Evolutionary conservation across 495 filamentous ascomycete genomes (phyloP).

Genomic region (Mycothermus thermophilus): DNA sequence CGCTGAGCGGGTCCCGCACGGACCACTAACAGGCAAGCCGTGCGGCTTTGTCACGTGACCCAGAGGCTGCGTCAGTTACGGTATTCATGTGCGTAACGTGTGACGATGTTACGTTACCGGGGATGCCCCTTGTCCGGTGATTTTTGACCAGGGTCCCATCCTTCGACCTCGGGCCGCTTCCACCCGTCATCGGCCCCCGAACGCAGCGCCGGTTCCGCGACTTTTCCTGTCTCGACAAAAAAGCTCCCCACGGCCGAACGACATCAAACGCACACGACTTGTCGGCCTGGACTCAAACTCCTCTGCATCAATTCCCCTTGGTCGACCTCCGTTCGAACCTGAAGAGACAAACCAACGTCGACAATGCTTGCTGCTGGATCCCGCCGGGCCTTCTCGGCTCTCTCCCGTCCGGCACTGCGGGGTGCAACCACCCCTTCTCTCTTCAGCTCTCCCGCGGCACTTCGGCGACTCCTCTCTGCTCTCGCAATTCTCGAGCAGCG

Average conservation of each 20-base stretch:
- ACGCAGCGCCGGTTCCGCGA: no score
- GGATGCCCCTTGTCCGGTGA: neutral
- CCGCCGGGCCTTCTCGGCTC: conserved; percentile 19
- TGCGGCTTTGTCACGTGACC: no score
- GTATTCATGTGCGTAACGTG: no score
- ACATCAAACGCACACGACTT: neutral
- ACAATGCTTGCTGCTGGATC: conserved; percentile 16
- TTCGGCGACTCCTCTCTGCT: conserved; percentile 67
- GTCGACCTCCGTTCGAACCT: no score
- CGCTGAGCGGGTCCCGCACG: conserved; percentile 3
- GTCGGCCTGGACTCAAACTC: neutral
- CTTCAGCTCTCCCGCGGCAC: conserved; percentile 23
- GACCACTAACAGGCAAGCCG: neutral
- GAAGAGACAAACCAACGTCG: no score
- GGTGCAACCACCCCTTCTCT: conserved; percentile 16
- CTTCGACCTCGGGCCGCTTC: conserved; percentile 23
- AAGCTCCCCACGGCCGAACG: neutral
- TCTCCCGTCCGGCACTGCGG: conserved; percentile 14
- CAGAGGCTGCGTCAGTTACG: no score
- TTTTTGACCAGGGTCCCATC: no score
- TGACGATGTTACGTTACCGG: no score
- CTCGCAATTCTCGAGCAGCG: conserved; percentile 88
- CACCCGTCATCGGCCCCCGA: conserved; percentile 14
- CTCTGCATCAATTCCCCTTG: no score
- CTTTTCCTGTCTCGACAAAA: neutral